Percentiles rank a stretch among this genome's conserved stretches.
These are phyloP conservation scores for Trichoderma koningii DNA, from an alignment of 2,329 filamentous ascomycete species.

Conservation along the genomic window DNA sequence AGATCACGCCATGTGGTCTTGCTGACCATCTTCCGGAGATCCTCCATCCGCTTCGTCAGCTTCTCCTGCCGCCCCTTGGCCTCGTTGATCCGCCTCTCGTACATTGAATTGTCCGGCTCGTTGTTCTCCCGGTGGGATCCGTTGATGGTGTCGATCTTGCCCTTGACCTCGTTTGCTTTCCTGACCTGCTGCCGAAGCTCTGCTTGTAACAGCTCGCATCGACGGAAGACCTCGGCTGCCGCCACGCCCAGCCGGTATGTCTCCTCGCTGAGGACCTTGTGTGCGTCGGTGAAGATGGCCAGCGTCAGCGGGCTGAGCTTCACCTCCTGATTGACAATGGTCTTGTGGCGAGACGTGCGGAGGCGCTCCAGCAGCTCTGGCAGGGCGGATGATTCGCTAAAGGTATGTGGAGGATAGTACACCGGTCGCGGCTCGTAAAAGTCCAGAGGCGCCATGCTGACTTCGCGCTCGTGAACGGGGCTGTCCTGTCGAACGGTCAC, in stretches of 20 bases:
- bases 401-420: slow-evolving; percentile 63
- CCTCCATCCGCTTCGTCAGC: slow-evolving; percentile 62
- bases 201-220: slow-evolving; percentile 66
- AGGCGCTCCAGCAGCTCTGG: slow-evolving; percentile 58
- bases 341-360: slow-evolving; percentile 61
- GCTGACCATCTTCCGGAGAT: slow-evolving; percentile 50
- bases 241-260: slow-evolving; percentile 68
- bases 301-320: slow-evolving; percentile 70
- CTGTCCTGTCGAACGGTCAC: slow-evolving; percentile 47
- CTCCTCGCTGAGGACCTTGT: slow-evolving; percentile 70
- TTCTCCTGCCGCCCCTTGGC: slow-evolving; percentile 59
- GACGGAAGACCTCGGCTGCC: slow-evolving; percentile 71
- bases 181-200: slow-evolving; percentile 69
- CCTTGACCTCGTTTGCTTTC: slow-evolving; percentile 65
- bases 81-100: slow-evolving; percentile 59
- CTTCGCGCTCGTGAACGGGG: slow-evolving; percentile 46
- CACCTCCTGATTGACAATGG: slow-evolving; percentile 66
- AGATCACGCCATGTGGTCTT: slow-evolving; percentile 48
- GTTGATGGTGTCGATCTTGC: slow-evolving; percentile 65
- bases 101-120: slow-evolving; percentile 56
- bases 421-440: slow-evolving; percentile 66
- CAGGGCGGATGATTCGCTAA: slow-evolving; percentile 60
- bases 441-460: slow-evolving; percentile 49
- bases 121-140: slow-evolving; percentile 51
- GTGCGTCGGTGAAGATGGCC: slow-evolving; percentile 70